These are phyloP conservation scores for Aspergillus olivimuriae DNA, from an alignment of 495 filamentous ascomycete genomes.

Conservation along the genomic window DNA sequence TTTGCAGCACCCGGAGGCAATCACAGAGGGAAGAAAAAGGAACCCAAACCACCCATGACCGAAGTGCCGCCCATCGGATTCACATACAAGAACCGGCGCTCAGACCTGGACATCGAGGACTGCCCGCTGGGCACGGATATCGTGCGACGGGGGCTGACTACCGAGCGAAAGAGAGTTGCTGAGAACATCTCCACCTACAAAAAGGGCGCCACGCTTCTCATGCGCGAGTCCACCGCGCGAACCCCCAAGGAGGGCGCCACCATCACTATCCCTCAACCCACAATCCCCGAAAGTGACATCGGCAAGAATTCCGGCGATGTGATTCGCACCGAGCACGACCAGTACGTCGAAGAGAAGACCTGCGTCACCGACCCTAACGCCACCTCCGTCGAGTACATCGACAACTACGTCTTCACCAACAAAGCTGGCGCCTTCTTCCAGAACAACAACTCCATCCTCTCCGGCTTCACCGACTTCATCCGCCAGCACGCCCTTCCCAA, in stretches of 20 bases:
- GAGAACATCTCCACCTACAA: constrained; percentile 65
- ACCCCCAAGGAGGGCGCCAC: constrained; percentile 42
- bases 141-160: constrained; percentile 66
- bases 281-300: constrained; percentile 11
- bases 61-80: constrained; percentile 83
- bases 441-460: constrained; percentile 99
- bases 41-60: constrained; percentile 27
- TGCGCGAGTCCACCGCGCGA: constrained; percentile 78
- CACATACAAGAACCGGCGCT: constrained; percentile 64
- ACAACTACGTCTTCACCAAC: constrained; percentile 78
- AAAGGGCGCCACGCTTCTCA: constrained; percentile 77
- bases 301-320: constrained; percentile 30
- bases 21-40: constrained; percentile 33
- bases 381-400: constrained; percentile 77
- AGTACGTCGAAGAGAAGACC: constrained; percentile 68
- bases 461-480: constrained; percentile 83
- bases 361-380: constrained; percentile 83
- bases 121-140: constrained; percentile 90
- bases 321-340: constrained; percentile 28
- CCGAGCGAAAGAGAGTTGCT: constrained; percentile 63
- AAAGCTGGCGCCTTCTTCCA: constrained; percentile 95
- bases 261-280: constrained; percentile 7
- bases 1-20: constrained; percentile 63
- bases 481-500: constrained; percentile 63
- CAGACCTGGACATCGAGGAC: constrained; percentile 89